Base-by-base conservation (phyloP, 495 filamentous ascomycete species). In the Hypoxylon rickii region DNA sequence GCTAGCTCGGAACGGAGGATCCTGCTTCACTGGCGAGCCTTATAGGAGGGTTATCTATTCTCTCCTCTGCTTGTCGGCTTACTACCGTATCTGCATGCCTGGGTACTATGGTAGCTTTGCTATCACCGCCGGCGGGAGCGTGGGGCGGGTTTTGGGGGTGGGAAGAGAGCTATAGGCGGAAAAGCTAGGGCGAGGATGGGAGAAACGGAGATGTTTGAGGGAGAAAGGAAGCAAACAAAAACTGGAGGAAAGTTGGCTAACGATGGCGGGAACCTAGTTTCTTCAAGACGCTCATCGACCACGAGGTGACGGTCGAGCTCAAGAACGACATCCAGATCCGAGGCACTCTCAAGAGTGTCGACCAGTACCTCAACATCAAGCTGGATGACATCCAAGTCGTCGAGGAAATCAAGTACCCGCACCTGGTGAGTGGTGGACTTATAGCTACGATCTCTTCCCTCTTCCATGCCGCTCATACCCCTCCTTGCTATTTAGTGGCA, bases 301-400 rank as follows among this genome's bases (percentile, higher is more conserved):
- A 96, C 70, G 86, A 93, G 77, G 83, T 85, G 46, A 97, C 91
- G 32, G 90, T 98, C 72, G 94, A 97, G 76, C 89, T 98, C 73
- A 98, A 98, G 77, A 98, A 98, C 73, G 94, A 98, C 74, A 93
- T 98, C 58, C 88, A 89, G 64, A 96, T 98, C 70, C 87, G 88
- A 53, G 94, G 94, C 53, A 92, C 85, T 16, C 83, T 98, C 56
- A 97, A 97, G 78, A 92, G 87, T 58, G 94, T 98, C 58, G 94
- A 98, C 72, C 95, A 97, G 72, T 98, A 92, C 74, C 85, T 98
- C 58, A 98, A 98, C 76, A 97, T 98, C 78, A 97, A 97, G 77
- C 83, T 97, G 31, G 93, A 98, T 68, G 89, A 97, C 68, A 92
- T 97, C 58, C 80, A 85, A 58, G 92, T 96, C 12, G 76, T 95